Evolutionary conservation across 2,329 filamentous ascomycete genomes (phyloP), one percentile per base, ranked within the genome.

Genomic region (Colletotrichum chrysophilum): DNA sequence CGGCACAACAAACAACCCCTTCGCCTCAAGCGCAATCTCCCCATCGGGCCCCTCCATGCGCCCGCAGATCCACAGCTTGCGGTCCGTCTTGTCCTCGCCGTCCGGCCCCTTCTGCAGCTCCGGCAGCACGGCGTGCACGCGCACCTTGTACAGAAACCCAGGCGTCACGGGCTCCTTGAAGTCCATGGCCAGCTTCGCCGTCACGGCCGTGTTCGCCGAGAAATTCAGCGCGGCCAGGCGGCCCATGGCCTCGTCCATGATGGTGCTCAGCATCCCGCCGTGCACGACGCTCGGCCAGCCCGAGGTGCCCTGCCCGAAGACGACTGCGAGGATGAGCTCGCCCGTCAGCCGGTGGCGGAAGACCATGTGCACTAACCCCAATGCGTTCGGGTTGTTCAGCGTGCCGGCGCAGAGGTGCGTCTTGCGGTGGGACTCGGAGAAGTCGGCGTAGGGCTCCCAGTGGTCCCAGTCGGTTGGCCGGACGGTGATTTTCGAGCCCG

Each of bases 241-340:
- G 13, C 83, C 83, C 80, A 85, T 84, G 24, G 82, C 79, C 81
- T 86, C 85, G 66, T 87, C 85, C 58, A 84, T 76, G 71, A 86
- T 73, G 16, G 85, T 79, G 60, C 82, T 81, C 16, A 81, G 78
- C 73, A 86, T 79, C 21, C 85, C 85, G 9, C 85, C 85, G 74
- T 86, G 85, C 8, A 85, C 77, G 18, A 85, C 70, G 14, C 78
- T 77, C 2, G 80, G 78, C 60, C 81, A 83, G 2, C 85, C 84
- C 3, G 79, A 81, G 10, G 85, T 79, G 4, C 82, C 83, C 3
- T 81, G 77, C 3, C 84, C 83, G 24, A 86, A 79, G 2, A 80
- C 76, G 62, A 84, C 80, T 26, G 86, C 79, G 6, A 83, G 79
- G 7, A 80, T 76, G 52, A 84, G 78, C 66, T 81, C 73, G 77